Base-by-base conservation (phyloP, 2,329 filamentous ascomycete genomes). In the Decorospora gaudefroyi region DNA sequence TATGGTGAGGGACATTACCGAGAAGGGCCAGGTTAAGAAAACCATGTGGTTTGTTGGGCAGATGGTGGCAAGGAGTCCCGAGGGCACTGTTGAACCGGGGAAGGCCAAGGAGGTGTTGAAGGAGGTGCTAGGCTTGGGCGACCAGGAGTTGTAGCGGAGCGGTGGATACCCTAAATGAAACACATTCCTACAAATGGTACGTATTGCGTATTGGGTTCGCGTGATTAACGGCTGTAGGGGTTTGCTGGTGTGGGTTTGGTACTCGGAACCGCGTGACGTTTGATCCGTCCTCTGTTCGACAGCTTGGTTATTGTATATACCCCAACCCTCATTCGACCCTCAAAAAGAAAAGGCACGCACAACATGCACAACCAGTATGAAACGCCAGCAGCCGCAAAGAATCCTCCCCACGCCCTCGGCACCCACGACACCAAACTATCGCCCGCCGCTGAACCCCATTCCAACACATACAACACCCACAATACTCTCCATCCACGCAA, bases 31-130 rank as follows among this genome's bases (percentile, higher is more conserved):
- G 53, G 72, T 74, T 19, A 81, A 82, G n/a, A 88, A 87, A 66
- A 65, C 85, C 5, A 83, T 82, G 57, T 87, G 80, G 74, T 79
- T 87, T 55, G 78, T 88, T 10, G 85, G 85, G 8, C 80, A 85
- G 65, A 85, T 87, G 80, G 83, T 87, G 70, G 74, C 80, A 30
- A 70, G 72, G 48, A 81, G 81, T 18, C 75, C 78, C 18, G 80
- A 82, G 46, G 83, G 83, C 1, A 79, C 79, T 1, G 78, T 87
- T 5, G 82, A 86, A 65, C 79, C 84, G 4, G 73, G 74, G 43
- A 76, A 76, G 57, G 84, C 83, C 7, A 78, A 80, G 62, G 68
- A 72, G 44, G 72, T 80, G 8, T 64, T 87, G 22, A 72, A 73
- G 43, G 71, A 76, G 57, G 56, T 82, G 29, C 69, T 83, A 16